These are phyloP conservation scores for Polyporus tsugae DNA, from an alignment of 1,284 basidiomycete genomes.

Conservation along the genomic window DNA sequence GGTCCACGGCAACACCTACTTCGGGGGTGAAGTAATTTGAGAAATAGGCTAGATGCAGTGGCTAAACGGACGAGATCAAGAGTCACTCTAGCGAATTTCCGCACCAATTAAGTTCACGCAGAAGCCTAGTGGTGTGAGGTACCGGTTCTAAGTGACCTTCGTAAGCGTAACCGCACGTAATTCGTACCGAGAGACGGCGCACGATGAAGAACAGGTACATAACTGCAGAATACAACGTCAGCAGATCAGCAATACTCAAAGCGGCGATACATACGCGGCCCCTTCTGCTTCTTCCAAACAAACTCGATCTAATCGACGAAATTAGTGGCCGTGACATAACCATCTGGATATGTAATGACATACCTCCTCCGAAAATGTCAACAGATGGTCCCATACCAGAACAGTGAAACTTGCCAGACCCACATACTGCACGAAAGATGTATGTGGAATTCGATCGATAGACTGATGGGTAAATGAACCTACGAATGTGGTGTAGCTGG, in stretches of 20 bases:
- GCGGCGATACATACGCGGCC: conserved; percentile 47
- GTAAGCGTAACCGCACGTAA: no score
- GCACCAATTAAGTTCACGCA: conserved; percentile 56
- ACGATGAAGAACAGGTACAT: conserved; percentile 58
- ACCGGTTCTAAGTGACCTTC: conserved; percentile 49
- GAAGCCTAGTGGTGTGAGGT: conserved; percentile 59
- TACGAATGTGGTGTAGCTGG: background rate
- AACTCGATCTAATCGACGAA: conserved; percentile 44
- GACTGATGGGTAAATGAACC: background rate
- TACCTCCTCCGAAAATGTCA: conserved; percentile 56
- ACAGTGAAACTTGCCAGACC: conserved; percentile 57
- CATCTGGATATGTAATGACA: background rate
- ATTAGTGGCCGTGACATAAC: background rate
- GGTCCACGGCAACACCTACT: conserved; percentile 41
- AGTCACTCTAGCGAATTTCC: conserved; percentile 17
- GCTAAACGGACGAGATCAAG: background rate
- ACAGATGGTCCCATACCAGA: conserved; percentile 58
- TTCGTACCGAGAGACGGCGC: conserved; percentile 27
- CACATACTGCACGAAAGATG: conserved; percentile 47
- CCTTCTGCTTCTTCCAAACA: conserved; percentile 53
- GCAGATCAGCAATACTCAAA: background rate
- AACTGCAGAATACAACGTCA: conserved; percentile 40
- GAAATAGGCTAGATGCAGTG: conserved; percentile 49
- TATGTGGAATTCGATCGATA: background rate
- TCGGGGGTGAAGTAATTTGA: conserved; percentile 50